Evolutionary conservation across 2,329 filamentous ascomycete genomes (phyloP).

Genomic region (Pleomassaria siparia): DNA sequence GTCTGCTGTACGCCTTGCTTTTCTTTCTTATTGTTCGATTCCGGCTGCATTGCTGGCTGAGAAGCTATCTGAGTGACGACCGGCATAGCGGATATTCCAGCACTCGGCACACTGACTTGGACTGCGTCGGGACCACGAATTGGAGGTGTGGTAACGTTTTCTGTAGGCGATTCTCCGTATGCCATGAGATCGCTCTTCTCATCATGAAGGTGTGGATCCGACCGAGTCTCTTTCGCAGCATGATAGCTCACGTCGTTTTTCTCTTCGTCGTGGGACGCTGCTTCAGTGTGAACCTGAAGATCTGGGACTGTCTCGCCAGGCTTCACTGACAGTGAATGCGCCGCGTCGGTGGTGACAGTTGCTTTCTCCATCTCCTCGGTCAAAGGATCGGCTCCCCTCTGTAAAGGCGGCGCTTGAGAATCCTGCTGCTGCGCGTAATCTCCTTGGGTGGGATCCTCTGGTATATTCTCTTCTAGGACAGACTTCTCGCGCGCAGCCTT

Average conservation of each 20-base stretch:
- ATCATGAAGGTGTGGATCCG: constrained; percentile 10
- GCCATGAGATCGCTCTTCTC: neutral
- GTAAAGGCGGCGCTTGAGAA: neutral
- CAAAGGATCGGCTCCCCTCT: neutral
- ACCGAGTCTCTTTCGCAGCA: constrained; percentile 23
- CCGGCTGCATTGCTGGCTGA: neutral
- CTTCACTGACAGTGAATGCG: neutral
- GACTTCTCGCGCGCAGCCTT: neutral
- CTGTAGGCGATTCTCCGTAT: neutral
- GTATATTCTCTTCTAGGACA: neutral
- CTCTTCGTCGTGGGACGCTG: constrained; percentile 23
- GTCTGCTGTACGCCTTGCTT: constrained; percentile 29
- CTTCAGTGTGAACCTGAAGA: constrained; percentile 2
- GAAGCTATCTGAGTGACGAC: neutral
- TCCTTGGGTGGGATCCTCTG: neutral
- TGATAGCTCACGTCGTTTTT: constrained; percentile 28
- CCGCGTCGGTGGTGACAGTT: neutral
- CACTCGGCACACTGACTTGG: neutral
- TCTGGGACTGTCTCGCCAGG: neutral
- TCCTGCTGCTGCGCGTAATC: neutral
- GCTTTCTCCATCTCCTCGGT: neutral
- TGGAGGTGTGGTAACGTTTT: neutral
- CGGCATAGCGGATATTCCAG: neutral
- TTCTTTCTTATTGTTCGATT: constrained; percentile 10
- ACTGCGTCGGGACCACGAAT: neutral